Percentiles rank a stretch among this genome's conserved stretches.
Evolutionary conservation across 768 basidiomycete genomes (phyloP).

Genomic region (Pleurotus pulmonarius): DNA sequence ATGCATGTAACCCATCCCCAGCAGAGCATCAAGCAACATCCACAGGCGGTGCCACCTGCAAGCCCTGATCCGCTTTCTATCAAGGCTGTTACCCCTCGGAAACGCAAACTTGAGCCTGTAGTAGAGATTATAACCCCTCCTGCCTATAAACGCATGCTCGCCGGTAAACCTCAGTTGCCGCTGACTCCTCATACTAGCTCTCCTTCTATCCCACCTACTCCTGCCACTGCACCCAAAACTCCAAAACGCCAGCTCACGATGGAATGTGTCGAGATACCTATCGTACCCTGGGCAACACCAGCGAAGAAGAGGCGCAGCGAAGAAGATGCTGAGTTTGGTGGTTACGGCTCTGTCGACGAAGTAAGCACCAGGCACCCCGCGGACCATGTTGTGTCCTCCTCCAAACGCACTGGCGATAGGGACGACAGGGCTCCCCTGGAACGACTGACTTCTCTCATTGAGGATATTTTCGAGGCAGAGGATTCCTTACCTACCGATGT

Average conservation of each 20-base stretch:
- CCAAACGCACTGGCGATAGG: slow-evolving; percentile 64
- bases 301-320: slow-evolving; percentile 13
- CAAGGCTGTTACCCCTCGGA: slow-evolving; percentile 53
- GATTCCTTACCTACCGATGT: slow-evolving; percentile 63
- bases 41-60: slow-evolving; percentile 24
- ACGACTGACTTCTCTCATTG: slow-evolving; percentile 71
- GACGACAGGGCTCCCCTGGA: slow-evolving; percentile 77
- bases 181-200: slow-evolving; percentile 19
- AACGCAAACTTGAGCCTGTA: slow-evolving; percentile 49
- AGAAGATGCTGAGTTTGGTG: slow-evolving; percentile 43
- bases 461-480: slow-evolving; percentile 83
- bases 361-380: slow-evolving; percentile 24
- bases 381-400: slow-evolving; percentile 45
- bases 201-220: slow-evolving; percentile 13
- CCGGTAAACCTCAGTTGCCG: slow-evolving; percentile 20
- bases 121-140: slow-evolving; percentile 59
- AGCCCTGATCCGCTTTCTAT: slow-evolving; percentile 59
- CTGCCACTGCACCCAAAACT: slow-evolving; percentile 20
- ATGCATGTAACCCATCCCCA: slow-evolving; percentile 24
- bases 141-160: slow-evolving; percentile 50
- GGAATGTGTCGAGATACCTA: slow-evolving; percentile 44
- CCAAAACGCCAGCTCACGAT: slow-evolving; percentile 34
- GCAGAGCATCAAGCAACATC: slow-evolving; percentile 15
- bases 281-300: slow-evolving; percentile 44
- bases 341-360: slow-evolving; percentile 53